phyloP scores from a whole-genome alignment of 169 alveolate genomes.

The Theileria orientalis region DNA sequence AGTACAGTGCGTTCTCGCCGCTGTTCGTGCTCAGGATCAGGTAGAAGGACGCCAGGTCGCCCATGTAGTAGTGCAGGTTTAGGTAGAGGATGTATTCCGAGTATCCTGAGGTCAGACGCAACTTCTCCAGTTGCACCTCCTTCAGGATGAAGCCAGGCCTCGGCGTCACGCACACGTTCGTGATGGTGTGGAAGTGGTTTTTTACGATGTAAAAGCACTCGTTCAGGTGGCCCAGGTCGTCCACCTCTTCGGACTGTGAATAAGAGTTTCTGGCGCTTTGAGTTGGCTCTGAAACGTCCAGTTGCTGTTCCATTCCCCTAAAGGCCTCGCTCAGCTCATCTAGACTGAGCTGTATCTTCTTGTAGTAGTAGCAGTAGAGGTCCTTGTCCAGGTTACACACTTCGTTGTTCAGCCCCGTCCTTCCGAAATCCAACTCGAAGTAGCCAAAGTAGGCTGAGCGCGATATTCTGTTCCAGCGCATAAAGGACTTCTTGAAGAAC shows the following conservation, averaged over 20 bases:
- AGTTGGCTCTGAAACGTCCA: too few species aligned
- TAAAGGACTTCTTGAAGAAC: neutral
- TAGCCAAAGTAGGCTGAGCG: neutral
- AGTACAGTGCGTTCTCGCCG: neutral
- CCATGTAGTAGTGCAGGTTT: neutral
- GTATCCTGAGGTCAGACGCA: neutral
- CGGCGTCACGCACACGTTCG: slow-evolving; percentile 1
- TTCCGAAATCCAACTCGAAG: slow-evolving; percentile 1
- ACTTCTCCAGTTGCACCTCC: slow-evolving; percentile 4
- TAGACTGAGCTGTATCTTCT: neutral
- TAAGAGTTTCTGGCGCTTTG: too few species aligned
- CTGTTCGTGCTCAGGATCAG: neutral
- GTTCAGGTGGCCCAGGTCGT: too few species aligned
- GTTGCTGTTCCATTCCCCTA: too few species aligned
- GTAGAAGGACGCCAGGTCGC: neutral
- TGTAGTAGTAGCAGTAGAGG: slow-evolving; percentile 6
- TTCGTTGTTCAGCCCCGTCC: neutral
- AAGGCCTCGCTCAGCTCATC: neutral
- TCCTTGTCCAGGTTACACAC: neutral
- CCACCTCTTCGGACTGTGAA: too few species aligned
- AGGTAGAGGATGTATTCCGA: neutral
- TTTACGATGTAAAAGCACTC: neutral
- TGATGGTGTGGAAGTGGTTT: neutral
- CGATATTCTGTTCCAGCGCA: neutral
- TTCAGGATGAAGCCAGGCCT: slow-evolving; percentile 6